These are phyloP conservation scores for Puya raimondii DNA, from an alignment of 176 grass and related monocot genomes.

Conservation along the genomic window DNA sequence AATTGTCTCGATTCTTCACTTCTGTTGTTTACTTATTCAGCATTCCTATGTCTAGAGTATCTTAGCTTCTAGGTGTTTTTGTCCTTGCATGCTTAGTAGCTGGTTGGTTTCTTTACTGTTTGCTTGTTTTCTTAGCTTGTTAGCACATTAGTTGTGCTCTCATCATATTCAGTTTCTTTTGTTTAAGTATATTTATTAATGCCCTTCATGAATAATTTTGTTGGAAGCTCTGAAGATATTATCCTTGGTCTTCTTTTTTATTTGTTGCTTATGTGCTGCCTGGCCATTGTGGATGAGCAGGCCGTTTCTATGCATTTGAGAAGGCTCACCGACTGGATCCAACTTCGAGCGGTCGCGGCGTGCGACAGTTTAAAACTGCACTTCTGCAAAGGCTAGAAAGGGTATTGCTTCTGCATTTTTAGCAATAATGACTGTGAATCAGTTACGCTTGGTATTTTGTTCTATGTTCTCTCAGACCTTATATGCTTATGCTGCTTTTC, in stretches of 20 bases:
- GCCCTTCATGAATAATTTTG: too few species aligned
- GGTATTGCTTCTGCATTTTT: slow-evolving; percentile 14
- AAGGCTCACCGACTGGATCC: slow-evolving; percentile 83
- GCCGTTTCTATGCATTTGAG: slow-evolving; percentile 87
- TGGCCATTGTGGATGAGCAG: slow-evolving; percentile 16
- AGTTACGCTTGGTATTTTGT: background rate
- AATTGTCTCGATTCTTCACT: too few species aligned
- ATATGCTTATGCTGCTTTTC: too few species aligned
- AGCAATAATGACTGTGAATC: background rate
- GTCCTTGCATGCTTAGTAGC: too few species aligned
- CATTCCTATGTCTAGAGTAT: too few species aligned
- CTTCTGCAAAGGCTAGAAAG: slow-evolving; percentile 71
- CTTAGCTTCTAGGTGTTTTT: too few species aligned
- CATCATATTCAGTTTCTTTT: background rate
- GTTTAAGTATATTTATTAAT: too few species aligned
- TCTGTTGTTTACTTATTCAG: too few species aligned
- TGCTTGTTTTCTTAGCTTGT: too few species aligned
- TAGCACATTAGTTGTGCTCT: too few species aligned
- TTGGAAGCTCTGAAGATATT: too few species aligned
- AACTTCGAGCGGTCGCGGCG: slow-evolving; percentile 68
- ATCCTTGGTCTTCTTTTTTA: background rate
- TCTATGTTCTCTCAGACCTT: background rate
- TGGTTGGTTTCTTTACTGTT: too few species aligned
- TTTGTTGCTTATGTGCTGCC: background rate
- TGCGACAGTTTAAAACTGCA: slow-evolving; percentile 84